Evolutionary conservation across 192 early-diverging fungal species (phyloP).

Genomic region (Anaeromyces robustus): DNA sequence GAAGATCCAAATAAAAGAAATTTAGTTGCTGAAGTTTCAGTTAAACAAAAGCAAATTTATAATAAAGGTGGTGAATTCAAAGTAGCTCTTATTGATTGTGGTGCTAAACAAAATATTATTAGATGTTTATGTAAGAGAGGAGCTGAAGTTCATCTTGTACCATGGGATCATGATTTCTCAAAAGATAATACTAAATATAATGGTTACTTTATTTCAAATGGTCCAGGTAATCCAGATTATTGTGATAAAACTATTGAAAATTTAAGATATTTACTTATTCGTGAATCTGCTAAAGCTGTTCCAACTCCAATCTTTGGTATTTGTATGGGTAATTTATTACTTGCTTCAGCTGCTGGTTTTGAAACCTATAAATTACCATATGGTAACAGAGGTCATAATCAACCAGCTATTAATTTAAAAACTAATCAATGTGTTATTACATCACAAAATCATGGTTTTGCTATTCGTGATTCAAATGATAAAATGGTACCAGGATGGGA

Average conservation of each 20-base stretch:
- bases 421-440: constrained; percentile 75
- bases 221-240: constrained; percentile 66
- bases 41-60: constrained; percentile 43
- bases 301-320: constrained; percentile 85
- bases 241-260: constrained; percentile 51
- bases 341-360: constrained; percentile 80
- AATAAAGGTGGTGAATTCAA: constrained; percentile 65
- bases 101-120: constrained; percentile 86
- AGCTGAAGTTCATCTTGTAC: constrained; percentile 66
- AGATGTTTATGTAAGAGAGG: constrained; percentile 68
- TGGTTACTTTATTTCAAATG: constrained; percentile 84
- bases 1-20: constrained; percentile 61
- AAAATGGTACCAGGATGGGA: constrained; percentile 58
- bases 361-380: constrained; percentile 75
- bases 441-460: constrained; percentile 90
- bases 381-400: constrained; percentile 95
- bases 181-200: constrained; percentile 35
- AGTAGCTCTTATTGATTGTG: constrained; percentile 71
- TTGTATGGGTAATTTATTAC: constrained; percentile 88
- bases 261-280: constrained; percentile 36
- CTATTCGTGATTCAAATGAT: constrained; percentile 40
- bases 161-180: constrained; percentile 67
- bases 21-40: constrained; percentile 64
- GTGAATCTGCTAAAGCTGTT: constrained; percentile 18
- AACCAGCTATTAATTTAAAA: constrained; percentile 63